Conservation (phyloP, 2,329 filamentous ascomycete genomes). For the Reticulascus tulasneorum region DNA sequence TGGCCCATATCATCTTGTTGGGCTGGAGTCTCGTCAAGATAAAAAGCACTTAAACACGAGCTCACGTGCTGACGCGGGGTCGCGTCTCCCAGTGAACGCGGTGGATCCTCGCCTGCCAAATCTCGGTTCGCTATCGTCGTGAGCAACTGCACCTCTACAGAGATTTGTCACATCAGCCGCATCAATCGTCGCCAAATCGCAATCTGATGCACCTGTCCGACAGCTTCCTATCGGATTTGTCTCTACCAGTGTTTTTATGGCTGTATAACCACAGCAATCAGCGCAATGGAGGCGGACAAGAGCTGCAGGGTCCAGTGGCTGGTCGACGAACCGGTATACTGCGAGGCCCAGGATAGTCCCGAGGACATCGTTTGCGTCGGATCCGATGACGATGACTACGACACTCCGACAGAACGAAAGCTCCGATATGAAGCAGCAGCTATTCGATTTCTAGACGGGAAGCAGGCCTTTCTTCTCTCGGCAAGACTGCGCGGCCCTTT, state of each 20-base stretch:
- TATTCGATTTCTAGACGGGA: constrained; percentile 53
- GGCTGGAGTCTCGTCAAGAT: too few species aligned
- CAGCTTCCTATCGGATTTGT: too few species aligned
- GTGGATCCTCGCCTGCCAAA: constrained; percentile 2
- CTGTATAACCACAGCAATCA: too few species aligned
- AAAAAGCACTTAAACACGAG: constrained; percentile 10
- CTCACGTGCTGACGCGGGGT: constrained; percentile 9
- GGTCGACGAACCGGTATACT: constrained; percentile 37
- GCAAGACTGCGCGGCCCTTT: constrained; percentile 61
- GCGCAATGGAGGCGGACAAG: constrained; percentile 3
- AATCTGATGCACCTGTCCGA: too few species aligned
- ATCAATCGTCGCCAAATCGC: too few species aligned
- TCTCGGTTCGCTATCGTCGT: not conserved
- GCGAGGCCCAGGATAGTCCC: constrained; percentile 34
- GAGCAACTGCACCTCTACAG: too few species aligned
- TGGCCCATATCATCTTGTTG: too few species aligned
- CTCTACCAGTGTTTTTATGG: too few species aligned
- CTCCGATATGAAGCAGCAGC: constrained; percentile 57
- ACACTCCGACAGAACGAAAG: constrained; percentile 40
- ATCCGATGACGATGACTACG: constrained; percentile 55
- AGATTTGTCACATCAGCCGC: too few species aligned
- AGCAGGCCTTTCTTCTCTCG: constrained; percentile 54
- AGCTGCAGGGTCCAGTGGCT: constrained; percentile 6
- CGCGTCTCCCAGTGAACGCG: constrained; percentile 16
- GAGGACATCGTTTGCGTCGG: constrained; percentile 50